A percentile compares a stretch with the other conserved stretches of the same genome.
These are phyloP conservation scores for Papiliotrema laurentii DNA, from an alignment of 1,284 basidiomycete species.

Conservation along the genomic window DNA sequence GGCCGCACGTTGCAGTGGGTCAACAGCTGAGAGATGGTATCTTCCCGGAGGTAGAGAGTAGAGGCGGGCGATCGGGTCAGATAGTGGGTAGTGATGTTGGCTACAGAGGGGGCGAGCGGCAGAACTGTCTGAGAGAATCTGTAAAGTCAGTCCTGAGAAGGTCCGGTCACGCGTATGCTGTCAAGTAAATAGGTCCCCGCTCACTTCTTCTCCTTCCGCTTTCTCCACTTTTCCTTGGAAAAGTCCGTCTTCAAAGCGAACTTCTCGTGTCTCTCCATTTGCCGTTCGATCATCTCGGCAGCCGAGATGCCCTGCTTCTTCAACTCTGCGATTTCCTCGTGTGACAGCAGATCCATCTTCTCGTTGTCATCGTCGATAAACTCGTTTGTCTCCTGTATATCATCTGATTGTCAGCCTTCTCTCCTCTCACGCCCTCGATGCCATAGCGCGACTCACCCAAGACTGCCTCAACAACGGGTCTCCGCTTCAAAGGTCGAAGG, in stretches of 20 bases:
- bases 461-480: constrained; percentile 35
- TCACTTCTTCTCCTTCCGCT: constrained; percentile 90
- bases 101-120: constrained; percentile 79
- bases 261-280: constrained; percentile 84
- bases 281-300: constrained; percentile 86
- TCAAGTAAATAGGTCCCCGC: constrained; percentile 16
- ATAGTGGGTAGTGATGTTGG: constrained; percentile 81
- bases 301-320: constrained; percentile 40
- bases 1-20: constrained; percentile 78
- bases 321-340: constrained; percentile 72
- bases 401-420: constrained; percentile 29
- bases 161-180: neutral
- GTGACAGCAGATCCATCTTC: constrained; percentile 64
- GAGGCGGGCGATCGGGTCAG: constrained; percentile 66
- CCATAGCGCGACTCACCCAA: constrained; percentile 24
- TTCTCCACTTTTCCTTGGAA: constrained; percentile 93
- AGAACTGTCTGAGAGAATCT: constrained; percentile 87
- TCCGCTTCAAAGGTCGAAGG: constrained; percentile 31
- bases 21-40: constrained; percentile 83
- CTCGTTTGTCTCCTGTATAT: constrained; percentile 45
- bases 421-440: too few relatives aligned
- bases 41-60: constrained; percentile 78
- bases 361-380: constrained; percentile 57
- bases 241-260: constrained; percentile 92
- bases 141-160: constrained; percentile 2